Base-by-base conservation (phyloP, 2,329 filamentous ascomycete species). In the Epichloe sp. region DNA sequence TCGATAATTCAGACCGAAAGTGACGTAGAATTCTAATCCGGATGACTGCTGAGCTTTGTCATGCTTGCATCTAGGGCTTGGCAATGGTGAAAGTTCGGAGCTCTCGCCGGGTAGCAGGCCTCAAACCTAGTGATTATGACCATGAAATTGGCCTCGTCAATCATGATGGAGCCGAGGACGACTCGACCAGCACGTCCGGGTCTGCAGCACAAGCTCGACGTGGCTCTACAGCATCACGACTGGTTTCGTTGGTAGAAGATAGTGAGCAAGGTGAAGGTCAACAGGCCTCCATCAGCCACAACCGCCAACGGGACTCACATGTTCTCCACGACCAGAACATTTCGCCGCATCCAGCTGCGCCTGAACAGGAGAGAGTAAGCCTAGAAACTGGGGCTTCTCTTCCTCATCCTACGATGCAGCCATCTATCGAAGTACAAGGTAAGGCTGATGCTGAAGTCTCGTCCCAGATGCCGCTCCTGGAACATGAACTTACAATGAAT, bases 101-200 rank as follows among this genome's bases (percentile, higher is more conserved):
- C 57, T 79, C 75, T 56, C 79, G 79, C 60, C 78, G 80, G 60
- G 75, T 71, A 38, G 63, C 71, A 48, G 69, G 71, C 51, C 70
- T 81, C 52, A 74, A 76, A 63, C 78, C 82, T 56, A 70, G 68
- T 62, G 79, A 84, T 58, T 84, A 83, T 61, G 81, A 85, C 59
- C 85, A 87, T 65, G 81, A 83, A 63, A 89, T 90, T 61, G 68
- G 64, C 57, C 77, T 90, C 38, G 72, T 86, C 57, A 83, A 88
- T 64, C 69, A 73, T 51, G 71, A 71, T 60, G 57, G 43, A 45
- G 40, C 38, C 15, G 45, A 17, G 14, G 15, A 49, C 21, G 45
- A 41, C 17, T 56, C 62, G n/a, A 59, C 59, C 21, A 60, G 55
- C 59, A n/a, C 59, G 40, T n/a, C 26, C 23, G 40, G 21, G 46